Evolutionary conservation across 139 green algal genomes (phyloP), one percentile per base, ranked within the genome.

Genomic region (Edaphochlamys debaryana): DNA sequence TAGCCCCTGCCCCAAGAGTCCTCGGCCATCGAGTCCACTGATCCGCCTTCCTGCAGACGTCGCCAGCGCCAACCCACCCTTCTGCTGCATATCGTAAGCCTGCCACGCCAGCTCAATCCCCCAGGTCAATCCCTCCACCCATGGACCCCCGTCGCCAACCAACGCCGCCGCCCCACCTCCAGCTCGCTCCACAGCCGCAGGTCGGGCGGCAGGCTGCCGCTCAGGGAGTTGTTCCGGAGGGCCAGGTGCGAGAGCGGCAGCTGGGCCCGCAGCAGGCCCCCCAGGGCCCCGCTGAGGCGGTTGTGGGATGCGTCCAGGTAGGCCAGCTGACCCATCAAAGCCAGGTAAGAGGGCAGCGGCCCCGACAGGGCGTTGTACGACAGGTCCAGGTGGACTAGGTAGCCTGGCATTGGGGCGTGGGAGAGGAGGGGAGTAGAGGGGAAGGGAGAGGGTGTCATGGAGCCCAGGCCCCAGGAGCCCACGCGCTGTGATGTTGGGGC

Each of bases 271-370:
- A 84, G 66, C 64, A 84, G 76, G 42, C 41, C 62, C 62, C 62
- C 76, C 76, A 82, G 62, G 27, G 76, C 42, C 4, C 76, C 76
- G 3, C 5, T 32, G 41, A 82, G 76, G 3, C 6, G 4, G 66
- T 84, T 84, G 78, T 23, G 11, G 58, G 36, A 25, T 34, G 30
- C 62, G 50, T 76, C 66, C 50, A 84, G 50, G 66, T 56, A 76
- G 17, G 27, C 29, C 48, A 84, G 66, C 27, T 27, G 17, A n/a
- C n/a, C n/a, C 48, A 69, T 6, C 41, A 25, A 11, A 1, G 50
- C 1, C 45, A 84, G 64, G 48, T 76, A 76, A 25, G 5, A 36
- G 25, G 78, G 78, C 66, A 84, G 66, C 36, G 1, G 0, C n/a
- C 78, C 78, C 2, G 27, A n/a, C 8, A 84, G 63, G 1, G 3